Conservation (phyloP, 495 filamentous ascomycete genomes). For the Hypomontagnella monticulosa region DNA sequence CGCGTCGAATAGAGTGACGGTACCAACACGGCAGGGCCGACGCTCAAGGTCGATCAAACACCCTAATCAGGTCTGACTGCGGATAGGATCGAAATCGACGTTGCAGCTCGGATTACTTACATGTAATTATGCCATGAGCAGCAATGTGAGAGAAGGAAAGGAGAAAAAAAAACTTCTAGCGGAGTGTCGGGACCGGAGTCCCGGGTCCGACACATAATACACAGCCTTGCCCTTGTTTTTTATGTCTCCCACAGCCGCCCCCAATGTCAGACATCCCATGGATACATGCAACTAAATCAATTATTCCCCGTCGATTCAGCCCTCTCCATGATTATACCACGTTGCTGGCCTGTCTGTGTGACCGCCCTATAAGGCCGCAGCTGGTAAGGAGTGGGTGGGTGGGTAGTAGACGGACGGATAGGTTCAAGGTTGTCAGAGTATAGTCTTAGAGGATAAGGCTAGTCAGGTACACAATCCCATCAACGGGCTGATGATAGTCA, state of each 20-base stretch:
- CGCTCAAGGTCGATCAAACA: not conserved
- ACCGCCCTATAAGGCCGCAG: conserved; percentile 15
- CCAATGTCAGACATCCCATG: conserved; percentile 20
- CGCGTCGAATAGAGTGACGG: not conserved
- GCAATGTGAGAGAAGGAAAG: too few species aligned
- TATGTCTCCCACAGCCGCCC: conserved; percentile 8
- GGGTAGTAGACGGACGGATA: not conserved
- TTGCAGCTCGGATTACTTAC: too few species aligned
- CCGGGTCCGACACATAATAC: conserved; percentile 13
- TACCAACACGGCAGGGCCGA: conserved; percentile 4
- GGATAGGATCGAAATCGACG: too few species aligned
- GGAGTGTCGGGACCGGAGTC: conserved; percentile 27
- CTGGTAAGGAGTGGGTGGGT: not conserved
- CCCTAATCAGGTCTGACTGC: not conserved
- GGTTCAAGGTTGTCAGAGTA: too few species aligned
- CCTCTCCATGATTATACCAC: conserved; percentile 5
- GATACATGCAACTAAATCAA: not conserved
- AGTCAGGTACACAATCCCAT: conserved; percentile 18
- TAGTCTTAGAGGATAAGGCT: conserved; percentile 4
- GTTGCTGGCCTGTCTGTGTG: conserved; percentile 13
- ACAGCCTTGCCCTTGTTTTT: conserved; percentile 8
- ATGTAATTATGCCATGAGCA: too few species aligned
- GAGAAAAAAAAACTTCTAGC: not conserved
- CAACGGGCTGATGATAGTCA: too few species aligned
- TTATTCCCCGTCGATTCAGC: conserved; percentile 1